Percentiles rank a stretch among this genome's conserved stretches.
Conservation (phyloP, 345 rosid species). For the Eutrema heterophyllum region DNA sequence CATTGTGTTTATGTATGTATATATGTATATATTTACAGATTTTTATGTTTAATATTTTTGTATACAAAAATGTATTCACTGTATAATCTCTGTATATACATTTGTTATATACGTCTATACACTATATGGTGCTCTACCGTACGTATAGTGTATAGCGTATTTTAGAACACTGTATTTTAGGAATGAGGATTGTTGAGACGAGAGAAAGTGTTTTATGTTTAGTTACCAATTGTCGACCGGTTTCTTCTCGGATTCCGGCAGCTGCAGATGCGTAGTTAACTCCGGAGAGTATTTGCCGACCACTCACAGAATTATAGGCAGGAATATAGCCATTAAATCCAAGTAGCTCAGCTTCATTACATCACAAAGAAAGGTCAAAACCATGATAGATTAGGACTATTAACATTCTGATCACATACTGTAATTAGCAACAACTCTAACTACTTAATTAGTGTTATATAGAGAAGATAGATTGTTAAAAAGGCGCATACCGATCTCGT, state of each 20-base stretch:
- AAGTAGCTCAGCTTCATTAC: conserved; percentile 48
- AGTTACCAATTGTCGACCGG: conserved; percentile 37
- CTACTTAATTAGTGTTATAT: not conserved
- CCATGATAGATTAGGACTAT: not conserved
- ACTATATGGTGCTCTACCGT: too few species aligned
- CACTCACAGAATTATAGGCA: conserved; percentile 48
- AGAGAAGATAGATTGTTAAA: not conserved
- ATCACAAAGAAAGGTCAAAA: not conserved
- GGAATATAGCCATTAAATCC: conserved; percentile 59
- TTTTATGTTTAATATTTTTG: too few species aligned
- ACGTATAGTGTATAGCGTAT: too few species aligned
- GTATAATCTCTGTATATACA: too few species aligned
- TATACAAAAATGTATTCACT: too few species aligned
- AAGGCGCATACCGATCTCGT: conserved; percentile 48
- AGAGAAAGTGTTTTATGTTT: not conserved
- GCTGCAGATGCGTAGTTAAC: conserved; percentile 55
- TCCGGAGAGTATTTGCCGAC: conserved; percentile 41
- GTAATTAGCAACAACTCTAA: not conserved
- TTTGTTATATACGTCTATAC: too few species aligned
- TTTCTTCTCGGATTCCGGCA: conserved; percentile 52
- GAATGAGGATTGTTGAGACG: not conserved
- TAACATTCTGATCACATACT: not conserved
- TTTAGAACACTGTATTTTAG: too few species aligned
- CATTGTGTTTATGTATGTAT: too few species aligned
- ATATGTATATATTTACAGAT: too few species aligned